Percentiles rank a stretch among this genome's conserved stretches.
These are phyloP conservation scores for Periglandula ipomoeae DNA, from an alignment of 2,329 filamentous ascomycete species.

Conservation along the genomic window DNA sequence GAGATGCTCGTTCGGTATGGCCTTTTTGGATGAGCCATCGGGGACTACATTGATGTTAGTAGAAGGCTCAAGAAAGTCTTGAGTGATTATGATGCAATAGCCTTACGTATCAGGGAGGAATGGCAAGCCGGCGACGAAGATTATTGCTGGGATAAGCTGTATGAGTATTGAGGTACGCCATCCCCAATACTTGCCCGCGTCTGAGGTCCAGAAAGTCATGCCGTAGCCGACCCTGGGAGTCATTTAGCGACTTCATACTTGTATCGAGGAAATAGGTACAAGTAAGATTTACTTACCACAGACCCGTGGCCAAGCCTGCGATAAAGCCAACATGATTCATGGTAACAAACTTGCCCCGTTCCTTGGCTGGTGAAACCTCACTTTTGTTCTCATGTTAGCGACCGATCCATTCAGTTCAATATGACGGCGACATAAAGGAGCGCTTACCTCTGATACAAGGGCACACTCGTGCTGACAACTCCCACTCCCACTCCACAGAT, in stretches of 20 bases:
- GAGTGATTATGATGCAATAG: no score
- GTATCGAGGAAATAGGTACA: no score
- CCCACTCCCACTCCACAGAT: conserved; percentile 44
- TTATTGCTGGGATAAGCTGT: conserved; percentile 39
- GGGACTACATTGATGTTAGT: no score
- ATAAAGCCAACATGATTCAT: conserved; percentile 52
- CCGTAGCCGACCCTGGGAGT: conserved; percentile 43
- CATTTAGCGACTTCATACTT: background rate
- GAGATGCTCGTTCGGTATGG: conserved; percentile 30
- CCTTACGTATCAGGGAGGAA: conserved; percentile 46
- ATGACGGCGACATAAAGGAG: background rate
- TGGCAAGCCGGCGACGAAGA: conserved; percentile 41
- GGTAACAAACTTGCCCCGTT: conserved; percentile 47
- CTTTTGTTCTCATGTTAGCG: conserved; percentile 19
- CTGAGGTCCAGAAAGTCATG: conserved; percentile 41
- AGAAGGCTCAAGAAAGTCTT: no score
- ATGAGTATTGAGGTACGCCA: conserved; percentile 45
- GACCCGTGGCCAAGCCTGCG: conserved; percentile 41
- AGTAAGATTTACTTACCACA: conserved; percentile 34
- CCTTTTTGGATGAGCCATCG: conserved; percentile 49
- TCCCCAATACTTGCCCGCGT: conserved; percentile 33
- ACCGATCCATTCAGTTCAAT: no score
- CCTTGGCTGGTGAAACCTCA: conserved; percentile 43
- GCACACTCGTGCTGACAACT: conserved; percentile 46
- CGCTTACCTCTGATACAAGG: conserved; percentile 37